A percentile compares a stretch with the other conserved stretches of the same genome.
Conservation (phyloP, 352 stramenopile species). For the Salisapilia sapeloensis region DNA sequence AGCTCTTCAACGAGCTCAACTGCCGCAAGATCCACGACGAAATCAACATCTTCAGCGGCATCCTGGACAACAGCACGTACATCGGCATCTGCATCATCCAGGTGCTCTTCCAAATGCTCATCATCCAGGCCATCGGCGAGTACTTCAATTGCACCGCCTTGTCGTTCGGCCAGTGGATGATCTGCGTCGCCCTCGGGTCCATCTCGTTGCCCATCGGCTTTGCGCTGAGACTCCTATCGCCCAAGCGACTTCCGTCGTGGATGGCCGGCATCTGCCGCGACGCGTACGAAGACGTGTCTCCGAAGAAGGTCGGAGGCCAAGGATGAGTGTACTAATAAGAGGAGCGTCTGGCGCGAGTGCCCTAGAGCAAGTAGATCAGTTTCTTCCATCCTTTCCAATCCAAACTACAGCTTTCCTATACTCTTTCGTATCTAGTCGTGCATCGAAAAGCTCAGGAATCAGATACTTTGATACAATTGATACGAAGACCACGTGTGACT, state of each 20-base stretch:
- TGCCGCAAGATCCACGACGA: slow-evolving; percentile 73
- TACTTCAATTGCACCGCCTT: slow-evolving; percentile 51
- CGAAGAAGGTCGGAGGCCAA: too few species aligned
- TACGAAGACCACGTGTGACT: too few species aligned
- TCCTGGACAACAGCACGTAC: slow-evolving; percentile 86
- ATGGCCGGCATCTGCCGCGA: slow-evolving; percentile 38
- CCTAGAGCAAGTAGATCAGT: too few species aligned
- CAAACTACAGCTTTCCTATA: too few species aligned
- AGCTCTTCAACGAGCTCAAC: slow-evolving; percentile 86
- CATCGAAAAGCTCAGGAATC: too few species aligned
- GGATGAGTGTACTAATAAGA: too few species aligned
- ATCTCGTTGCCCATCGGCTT: slow-evolving; percentile 28
- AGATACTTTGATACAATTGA: too few species aligned
- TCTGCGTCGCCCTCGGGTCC: slow-evolving; percentile 32
- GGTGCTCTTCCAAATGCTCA: slow-evolving; percentile 85
- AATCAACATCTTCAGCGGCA: slow-evolving; percentile 88
- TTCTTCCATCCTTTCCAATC: too few species aligned
- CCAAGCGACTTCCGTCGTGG: slow-evolving; percentile 23
- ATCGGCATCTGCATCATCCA: slow-evolving; percentile 83
- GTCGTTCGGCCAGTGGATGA: slow-evolving; percentile 20
- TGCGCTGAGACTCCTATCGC: slow-evolving; percentile 23
- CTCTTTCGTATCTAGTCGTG: too few species aligned
- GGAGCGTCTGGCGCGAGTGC: too few species aligned
- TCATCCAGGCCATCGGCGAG: slow-evolving; percentile 86
- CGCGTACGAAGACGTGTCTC: too few species aligned